Base-by-base conservation (phyloP, 768 basidiomycete species). In the Leccinum uliginosum region DNA sequence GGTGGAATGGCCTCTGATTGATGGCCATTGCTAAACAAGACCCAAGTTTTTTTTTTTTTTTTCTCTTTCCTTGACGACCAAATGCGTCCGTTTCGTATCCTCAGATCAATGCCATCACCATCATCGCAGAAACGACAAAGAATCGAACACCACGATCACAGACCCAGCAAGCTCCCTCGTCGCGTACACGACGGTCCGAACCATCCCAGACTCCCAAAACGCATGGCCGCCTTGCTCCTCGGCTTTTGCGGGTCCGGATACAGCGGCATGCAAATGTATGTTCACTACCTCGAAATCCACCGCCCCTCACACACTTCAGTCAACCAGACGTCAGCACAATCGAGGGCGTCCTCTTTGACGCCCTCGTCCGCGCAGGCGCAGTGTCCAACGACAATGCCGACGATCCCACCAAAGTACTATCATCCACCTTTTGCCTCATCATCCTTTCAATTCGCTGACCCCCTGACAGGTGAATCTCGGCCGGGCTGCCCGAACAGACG, bases 231-330 rank as follows among this genome's bases (percentile, higher is more conserved):
- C 0, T 70, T 98, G 48, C 74, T 97, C 51, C 76, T 98, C 26
- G 94, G 95, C 3, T 98, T 93, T 65, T 93, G 91, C 72, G 96
- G 96, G 6, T 86, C 91, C 0, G 93, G 91, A 1, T 97, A 86
- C 70, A 87, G 82, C 65, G 96, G 96, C 23, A 98, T 97, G 91
- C 96, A 98, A 75, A 89, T 94, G 96, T 97, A 67, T 67, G 93
- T 80, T 38, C 43, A 38, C 35, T 30, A 9, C 10, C 11, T 4
- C 11, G 19, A 23, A 14, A 30, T n/a, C n/a, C 19, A 11, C 3
- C 12, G 34, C 15, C 19, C n/a, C 53, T 55, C 21, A 55, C 1
- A 17, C 27, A 2, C 0, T 6, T 24, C 14, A 92, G 91, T 51
- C 91, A 94, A 68, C 85, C 83, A 8, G n/a, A 62, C 32, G 78